A percentile compares a stretch with the other conserved stretches of the same genome.
phyloP scores from a whole-genome alignment of 2,329 filamentous ascomycete species.

The Xylariales sp. region DNA sequence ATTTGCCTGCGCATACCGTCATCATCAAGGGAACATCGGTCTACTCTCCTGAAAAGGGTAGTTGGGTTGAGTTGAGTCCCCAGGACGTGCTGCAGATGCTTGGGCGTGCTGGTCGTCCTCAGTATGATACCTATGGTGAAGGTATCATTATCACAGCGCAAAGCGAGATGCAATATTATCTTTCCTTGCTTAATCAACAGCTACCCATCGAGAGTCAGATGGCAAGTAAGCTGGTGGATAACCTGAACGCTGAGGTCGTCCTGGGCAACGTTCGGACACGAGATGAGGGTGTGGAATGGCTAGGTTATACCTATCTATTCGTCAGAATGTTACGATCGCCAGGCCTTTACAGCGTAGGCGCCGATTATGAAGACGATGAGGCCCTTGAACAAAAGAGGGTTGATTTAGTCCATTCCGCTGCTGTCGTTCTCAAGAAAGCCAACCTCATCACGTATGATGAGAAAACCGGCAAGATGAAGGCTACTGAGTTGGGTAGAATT shows the following conservation, averaged over 20 bases:
- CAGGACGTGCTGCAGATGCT: slow-evolving; percentile 99
- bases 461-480: slow-evolving; percentile 80
- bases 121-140: slow-evolving; percentile 96
- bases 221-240: slow-evolving; percentile 88
- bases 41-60: slow-evolving; percentile 97
- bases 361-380: slow-evolving; percentile 91
- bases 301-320: slow-evolving; percentile 96
- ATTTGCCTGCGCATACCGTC: slow-evolving; percentile 93
- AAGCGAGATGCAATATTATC: slow-evolving; percentile 91
- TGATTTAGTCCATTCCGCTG: slow-evolving; percentile 94
- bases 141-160: slow-evolving; percentile 98
- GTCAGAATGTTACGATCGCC: slow-evolving; percentile 96
- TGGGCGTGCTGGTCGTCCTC: slow-evolving; percentile 90
- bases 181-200: slow-evolving; percentile 95
- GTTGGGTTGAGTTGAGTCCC: slow-evolving; percentile 95
- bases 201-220: slow-evolving; percentile 96
- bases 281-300: slow-evolving; percentile 97
- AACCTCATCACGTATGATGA: slow-evolving; percentile 94
- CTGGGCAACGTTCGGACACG: slow-evolving; percentile 87
- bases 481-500: slow-evolving; percentile 91
- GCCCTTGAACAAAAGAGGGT: slow-evolving; percentile 93
- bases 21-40: slow-evolving; percentile 99
- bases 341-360: slow-evolving; percentile 89
- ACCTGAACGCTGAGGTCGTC: slow-evolving; percentile 93
- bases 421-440: slow-evolving; percentile 78